Base-by-base conservation (phyloP, 805 yeast genomes). In the Suhomyces tanzawaensis region DNA sequence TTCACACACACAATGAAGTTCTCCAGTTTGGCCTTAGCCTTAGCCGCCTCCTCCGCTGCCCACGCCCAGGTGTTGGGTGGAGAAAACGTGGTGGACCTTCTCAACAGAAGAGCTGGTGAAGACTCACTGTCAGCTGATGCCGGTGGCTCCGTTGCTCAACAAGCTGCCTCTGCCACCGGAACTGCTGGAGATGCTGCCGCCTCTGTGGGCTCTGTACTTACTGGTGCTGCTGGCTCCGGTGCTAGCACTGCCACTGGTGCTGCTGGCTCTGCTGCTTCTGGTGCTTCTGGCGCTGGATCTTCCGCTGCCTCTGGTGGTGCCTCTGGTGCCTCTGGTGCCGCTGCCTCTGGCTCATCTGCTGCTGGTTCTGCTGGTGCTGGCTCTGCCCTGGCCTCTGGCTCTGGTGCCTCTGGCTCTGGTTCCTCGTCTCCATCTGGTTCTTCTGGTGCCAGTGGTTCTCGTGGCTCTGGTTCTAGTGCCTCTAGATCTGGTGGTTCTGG, bases 371-470 rank as follows among this genome's bases (percentile, higher is more conserved):
- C 29, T 14, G 35, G 21, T 14, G 13, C 38, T 13, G 14, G 29
- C 12, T 28, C 32, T 27, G 25, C 34, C 3, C 30, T 17, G 22
- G 18, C 27, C 6, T 13, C 32, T 15, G 18, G 55, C 39, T n/a
- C 53, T 45, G 26, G 40, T n/a, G 34, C 39, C 16, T n/a, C 47
- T 28, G 36, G 38, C 25, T 34, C 42, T 29, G 23, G 34, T 34
- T 35, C 23, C 40, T 33, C 24, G 35, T 48, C 25, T 39, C 45
- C 31, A 44, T 48, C 36, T 40, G 49, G 32, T 49, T 49, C 25
- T 48, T 46, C 29, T 28, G 42, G 33, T 37, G 34, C 41, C n/a
- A 11, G 29, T 17, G 39, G 41, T 13, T 27, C 39, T 24, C 8
- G 21, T 15, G 21, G 24, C 26, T 29, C 42, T 25, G 38, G 24